Evolutionary conservation across 768 basidiomycete genomes (phyloP).

Genomic region (Lactifluus piperatus): DNA sequence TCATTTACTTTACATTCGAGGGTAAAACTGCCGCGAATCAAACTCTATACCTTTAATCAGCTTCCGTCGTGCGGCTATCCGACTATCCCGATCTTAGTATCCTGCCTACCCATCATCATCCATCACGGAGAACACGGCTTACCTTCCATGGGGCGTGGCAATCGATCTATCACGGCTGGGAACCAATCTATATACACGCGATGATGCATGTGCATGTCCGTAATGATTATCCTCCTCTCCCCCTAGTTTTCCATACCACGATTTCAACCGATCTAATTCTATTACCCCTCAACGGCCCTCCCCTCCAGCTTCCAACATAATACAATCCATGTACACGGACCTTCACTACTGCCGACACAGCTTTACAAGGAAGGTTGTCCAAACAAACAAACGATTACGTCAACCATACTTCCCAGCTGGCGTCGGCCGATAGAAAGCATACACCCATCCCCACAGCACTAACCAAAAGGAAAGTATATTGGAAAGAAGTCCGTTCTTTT

Average conservation of each 20-base stretch:
- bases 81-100: constrained; percentile 9
- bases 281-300: neutral
- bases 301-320: constrained; percentile 3
- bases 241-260: neutral
- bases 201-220: neutral
- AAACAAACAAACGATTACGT: constrained; percentile 9
- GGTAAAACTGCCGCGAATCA: constrained; percentile 16
- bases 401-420: constrained; percentile 3
- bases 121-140: constrained; percentile 11
- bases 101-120: neutral
- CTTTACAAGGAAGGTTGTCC: neutral
- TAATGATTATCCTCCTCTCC: neutral
- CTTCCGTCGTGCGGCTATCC: constrained; percentile 14
- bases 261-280: neutral
- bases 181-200: neutral
- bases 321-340: too few species aligned
- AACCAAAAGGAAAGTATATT: neutral
- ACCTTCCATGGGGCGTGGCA: neutral
- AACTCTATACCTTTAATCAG: constrained; percentile 24
- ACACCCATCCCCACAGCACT: neutral
- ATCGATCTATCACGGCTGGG: neutral
- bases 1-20: constrained; percentile 4
- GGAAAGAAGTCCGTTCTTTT: neutral
- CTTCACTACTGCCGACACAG: neutral
- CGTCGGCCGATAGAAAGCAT: neutral